Evolutionary conservation across 2,329 filamentous ascomycete species (phyloP), one percentile per base, ranked within the genome.

Genomic region (Ilyonectria robusta): DNA sequence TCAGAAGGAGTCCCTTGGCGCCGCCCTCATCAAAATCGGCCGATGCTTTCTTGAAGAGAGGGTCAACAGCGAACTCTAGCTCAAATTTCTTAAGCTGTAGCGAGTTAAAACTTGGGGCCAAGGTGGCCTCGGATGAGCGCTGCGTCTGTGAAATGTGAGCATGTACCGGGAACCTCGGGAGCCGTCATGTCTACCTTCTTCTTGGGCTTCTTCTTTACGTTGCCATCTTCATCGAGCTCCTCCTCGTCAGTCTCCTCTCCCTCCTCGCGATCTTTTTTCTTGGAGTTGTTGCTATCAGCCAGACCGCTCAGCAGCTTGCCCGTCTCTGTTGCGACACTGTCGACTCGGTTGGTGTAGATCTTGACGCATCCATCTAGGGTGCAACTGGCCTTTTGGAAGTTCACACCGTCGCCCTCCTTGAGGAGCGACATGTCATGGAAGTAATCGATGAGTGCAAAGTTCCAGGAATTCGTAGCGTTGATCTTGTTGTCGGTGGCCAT

Each of bases 401-500:
- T 99, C 81, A 99, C 95, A 15, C 95, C 93, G 71, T 99, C 94
- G 33, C 96, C 96, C 78, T 99, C 96, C 79, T 97, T 97, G 54
- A 99, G 86, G 48, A 99, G 84, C 1, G 94, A 97, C 96, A 99
- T 98, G 78, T 99, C 96, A 81, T 99, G 95, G 77, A 99, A 99
- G 82, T 99, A 99, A 81, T 99, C 96, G 78, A 99, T 99, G 19
- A 99, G 88, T n/a, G 96, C 96, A 83, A 99, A 98, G 81, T 98
- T 98, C 96, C 96, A 99, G 33, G 95, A 98, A 81, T 99, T 99
- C 66, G 92, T 91, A 55, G 96, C 95, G 79, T 98, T 99, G 86
- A 99, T 99, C 82, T 96, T 96, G 84, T 99, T 99, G 84, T 99
- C 96, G 17, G 96, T 98, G 2, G 96, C 96, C 94, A 99, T 97